Percentiles rank a stretch among this genome's conserved stretches.
Evolutionary conservation across 768 basidiomycete genomes (phyloP).

Genomic region (Cystobasidium onofrii): DNA sequence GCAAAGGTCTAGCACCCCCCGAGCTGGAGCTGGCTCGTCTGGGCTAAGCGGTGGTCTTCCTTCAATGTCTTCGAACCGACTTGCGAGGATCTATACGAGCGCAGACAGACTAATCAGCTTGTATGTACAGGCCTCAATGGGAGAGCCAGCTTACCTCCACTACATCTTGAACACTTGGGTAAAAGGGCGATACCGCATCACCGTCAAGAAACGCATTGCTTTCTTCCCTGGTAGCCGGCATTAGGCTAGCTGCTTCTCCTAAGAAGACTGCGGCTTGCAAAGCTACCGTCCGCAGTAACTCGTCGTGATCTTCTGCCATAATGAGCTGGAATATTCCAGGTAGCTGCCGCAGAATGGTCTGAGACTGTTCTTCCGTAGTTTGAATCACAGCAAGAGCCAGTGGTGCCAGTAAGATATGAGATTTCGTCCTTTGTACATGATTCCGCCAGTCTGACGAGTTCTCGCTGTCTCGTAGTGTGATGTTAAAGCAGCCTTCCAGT

Average conservation of each 20-base stretch:
- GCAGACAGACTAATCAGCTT: too few relatives aligned
- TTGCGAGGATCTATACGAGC: background rate
- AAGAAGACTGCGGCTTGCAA: background rate
- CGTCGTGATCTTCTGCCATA: background rate
- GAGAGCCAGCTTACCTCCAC: background rate
- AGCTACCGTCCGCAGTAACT: background rate
- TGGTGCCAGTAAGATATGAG: background rate
- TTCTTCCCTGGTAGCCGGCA: background rate
- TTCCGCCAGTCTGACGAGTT: background rate
- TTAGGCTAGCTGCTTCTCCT: background rate
- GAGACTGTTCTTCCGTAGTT: background rate
- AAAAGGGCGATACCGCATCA: background rate
- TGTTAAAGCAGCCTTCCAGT: background rate
- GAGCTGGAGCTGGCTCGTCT: background rate
- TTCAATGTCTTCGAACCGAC: background rate
- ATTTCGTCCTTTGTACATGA: background rate
- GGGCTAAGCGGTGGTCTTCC: background rate
- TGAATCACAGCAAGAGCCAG: background rate
- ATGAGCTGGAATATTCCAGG: background rate
- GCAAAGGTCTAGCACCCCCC: background rate
- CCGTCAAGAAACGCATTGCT: background rate
- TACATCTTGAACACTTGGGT: background rate
- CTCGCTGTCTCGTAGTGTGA: background rate
- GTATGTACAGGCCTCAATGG: too few relatives aligned
- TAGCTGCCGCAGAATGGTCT: background rate